Evolutionary conservation across 371 early-diverging fungal genomes (phyloP).

Genomic region (Rhizopus microsporus): DNA sequence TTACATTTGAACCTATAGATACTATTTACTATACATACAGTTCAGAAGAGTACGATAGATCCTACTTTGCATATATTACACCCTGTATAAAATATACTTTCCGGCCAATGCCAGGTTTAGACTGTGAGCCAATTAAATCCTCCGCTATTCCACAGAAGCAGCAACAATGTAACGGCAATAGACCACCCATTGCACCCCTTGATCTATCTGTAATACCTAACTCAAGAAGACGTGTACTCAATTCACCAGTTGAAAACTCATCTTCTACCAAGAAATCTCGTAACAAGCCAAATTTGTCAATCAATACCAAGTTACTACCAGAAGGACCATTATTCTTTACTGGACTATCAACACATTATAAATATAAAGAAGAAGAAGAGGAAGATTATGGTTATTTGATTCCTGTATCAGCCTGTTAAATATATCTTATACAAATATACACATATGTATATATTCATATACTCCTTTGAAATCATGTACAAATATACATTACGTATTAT

Average conservation of each 20-base stretch:
- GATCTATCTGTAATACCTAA: constrained; percentile 32
- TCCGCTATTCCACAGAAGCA: background rate
- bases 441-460: background rate
- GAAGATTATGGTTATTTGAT: constrained; percentile 28
- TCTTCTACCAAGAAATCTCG: constrained; percentile 7
- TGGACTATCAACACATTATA: constrained; percentile 34
- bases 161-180: constrained; percentile 1
- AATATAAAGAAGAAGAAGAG: constrained; percentile 29
- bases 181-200: constrained; percentile 27
- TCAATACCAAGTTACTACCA: constrained; percentile 30
- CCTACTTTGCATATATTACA: constrained; percentile 16
- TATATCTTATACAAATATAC: background rate
- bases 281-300: constrained; percentile 29
- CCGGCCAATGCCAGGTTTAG: background rate
- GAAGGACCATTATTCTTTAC: constrained; percentile 32
- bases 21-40: constrained; percentile 28
- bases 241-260: constrained; percentile 10
- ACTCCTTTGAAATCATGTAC: background rate
- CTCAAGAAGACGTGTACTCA: constrained; percentile 24
- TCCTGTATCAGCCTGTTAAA: constrained; percentile 21
- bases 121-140: background rate
- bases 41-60: constrained; percentile 36
- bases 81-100: constrained; percentile 1
- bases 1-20: constrained; percentile 22
- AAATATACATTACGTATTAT: background rate